phyloP scores from a whole-genome alignment of 129 eudicot genomes.

The Arctium minus region DNA sequence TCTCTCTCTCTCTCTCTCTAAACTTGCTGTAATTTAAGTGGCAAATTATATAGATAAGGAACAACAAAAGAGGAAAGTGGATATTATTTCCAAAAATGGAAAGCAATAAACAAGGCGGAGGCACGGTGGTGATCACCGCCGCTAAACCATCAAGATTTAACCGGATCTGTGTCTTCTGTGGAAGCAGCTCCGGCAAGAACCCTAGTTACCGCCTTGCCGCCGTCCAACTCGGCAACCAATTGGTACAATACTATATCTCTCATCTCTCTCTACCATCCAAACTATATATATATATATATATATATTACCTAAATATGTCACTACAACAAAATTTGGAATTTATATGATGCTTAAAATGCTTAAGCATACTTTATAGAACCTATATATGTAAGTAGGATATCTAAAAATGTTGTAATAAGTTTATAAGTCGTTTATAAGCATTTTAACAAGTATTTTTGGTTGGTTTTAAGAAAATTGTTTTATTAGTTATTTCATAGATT shows the following conservation, averaged over 20 bases:
- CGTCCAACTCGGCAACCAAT: conserved; percentile 72
- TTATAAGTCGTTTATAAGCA: too few relatives aligned
- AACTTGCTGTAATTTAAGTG: conserved; percentile 1
- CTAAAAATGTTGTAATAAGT: too few relatives aligned
- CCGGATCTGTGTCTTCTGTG: conserved; percentile 89
- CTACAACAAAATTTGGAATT: too few relatives aligned
- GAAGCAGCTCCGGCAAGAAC: conserved; percentile 85
- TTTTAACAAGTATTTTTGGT: too few relatives aligned
- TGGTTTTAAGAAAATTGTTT: too few relatives aligned
- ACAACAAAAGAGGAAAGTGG: neutral
- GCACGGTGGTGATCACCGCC: conserved; percentile 3
- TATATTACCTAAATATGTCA: neutral
- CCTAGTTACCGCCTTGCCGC: conserved; percentile 81
- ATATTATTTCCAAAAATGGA: conserved; percentile 25
- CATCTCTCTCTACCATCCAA: neutral
- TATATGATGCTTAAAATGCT: too few relatives aligned
- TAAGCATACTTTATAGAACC: too few relatives aligned
- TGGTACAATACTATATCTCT: conserved; percentile 35
- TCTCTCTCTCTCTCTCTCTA: neutral
- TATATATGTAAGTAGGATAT: too few relatives aligned
- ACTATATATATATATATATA: neutral
- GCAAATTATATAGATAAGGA: conserved; percentile 4
- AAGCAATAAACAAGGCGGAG: conserved; percentile 19
- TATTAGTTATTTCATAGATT: too few relatives aligned
- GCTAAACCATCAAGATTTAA: conserved; percentile 50